Conservation (phyloP, 257 asterid species). For the Thymus mandschuricus region DNA sequence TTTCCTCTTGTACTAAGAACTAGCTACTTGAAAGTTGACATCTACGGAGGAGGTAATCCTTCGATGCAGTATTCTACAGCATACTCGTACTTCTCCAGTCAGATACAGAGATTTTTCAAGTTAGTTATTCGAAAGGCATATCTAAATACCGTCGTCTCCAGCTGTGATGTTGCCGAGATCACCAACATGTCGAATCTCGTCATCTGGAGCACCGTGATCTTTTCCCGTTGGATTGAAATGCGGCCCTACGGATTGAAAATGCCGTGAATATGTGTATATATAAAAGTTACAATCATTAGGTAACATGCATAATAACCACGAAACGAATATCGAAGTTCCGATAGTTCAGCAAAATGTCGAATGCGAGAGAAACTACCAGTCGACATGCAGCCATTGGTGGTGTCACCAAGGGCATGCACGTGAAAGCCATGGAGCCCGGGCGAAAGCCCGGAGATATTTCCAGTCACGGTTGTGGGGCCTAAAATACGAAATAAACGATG, state of each 20-base stretch:
- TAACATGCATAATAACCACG: not conserved
- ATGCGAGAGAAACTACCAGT: conserved; percentile 58
- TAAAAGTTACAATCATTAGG: too few species aligned
- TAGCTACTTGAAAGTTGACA: not conserved
- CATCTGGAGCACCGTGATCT: conserved; percentile 92
- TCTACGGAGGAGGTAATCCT: not conserved
- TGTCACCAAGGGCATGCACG: conserved; percentile 97
- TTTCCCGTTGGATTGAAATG: conserved; percentile 86
- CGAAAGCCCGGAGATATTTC: conserved; percentile 73
- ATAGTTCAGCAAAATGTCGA: not conserved
- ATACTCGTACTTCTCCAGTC: not conserved
- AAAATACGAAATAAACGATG: not conserved
- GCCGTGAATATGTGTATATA: not conserved
- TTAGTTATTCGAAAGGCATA: not conserved
- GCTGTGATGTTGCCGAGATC: conserved; percentile 92
- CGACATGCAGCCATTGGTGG: conserved; percentile 97
- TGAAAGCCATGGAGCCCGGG: conserved; percentile 96
- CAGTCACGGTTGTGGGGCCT: conserved; percentile 84
- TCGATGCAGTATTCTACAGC: not conserved
- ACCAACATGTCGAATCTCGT: conserved; percentile 93
- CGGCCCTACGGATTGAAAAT: conserved; percentile 57
- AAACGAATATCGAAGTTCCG: not conserved
- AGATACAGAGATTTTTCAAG: not conserved
- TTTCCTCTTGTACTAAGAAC: not conserved
- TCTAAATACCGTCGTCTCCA: conserved; percentile 67